Evolutionary conservation across 164 flowering plant genomes (phyloP).

Genomic region (Houttuynia cordata): DNA sequence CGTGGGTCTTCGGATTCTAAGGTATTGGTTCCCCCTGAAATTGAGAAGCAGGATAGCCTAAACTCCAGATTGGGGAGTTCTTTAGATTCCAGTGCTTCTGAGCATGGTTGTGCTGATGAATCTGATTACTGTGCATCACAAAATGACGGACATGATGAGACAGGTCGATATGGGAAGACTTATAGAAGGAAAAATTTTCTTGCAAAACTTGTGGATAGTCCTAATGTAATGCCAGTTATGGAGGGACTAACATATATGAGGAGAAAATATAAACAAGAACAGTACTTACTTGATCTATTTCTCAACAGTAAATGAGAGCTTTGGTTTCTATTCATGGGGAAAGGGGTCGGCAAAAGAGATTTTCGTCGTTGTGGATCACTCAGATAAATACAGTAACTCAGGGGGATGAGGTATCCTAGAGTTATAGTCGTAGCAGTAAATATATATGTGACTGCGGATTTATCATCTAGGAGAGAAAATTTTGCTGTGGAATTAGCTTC

Average conservation of each 20-base stretch:
- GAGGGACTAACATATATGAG: not conserved
- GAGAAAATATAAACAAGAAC: no score
- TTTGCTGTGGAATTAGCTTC: not conserved
- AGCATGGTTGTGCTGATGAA: not conserved
- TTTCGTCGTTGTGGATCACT: no score
- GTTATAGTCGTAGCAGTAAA: no score
- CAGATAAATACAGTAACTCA: no score
- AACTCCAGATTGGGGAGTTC: not conserved
- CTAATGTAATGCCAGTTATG: not conserved
- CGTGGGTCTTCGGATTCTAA: slow-evolving; percentile 6
- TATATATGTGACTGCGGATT: no score
- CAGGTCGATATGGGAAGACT: not conserved
- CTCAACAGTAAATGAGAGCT: no score
- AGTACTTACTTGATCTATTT: no score
- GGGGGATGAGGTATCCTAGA: no score
- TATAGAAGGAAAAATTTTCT: not conserved
- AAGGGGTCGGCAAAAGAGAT: no score
- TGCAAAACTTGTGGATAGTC: slow-evolving; percentile 1
- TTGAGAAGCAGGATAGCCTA: not conserved
- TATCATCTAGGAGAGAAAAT: no score
- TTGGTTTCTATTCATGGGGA: no score
- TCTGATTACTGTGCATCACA: slow-evolving; percentile 3
- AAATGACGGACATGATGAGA: not conserved
- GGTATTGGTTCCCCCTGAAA: not conserved
- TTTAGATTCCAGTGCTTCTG: not conserved